Conservation (phyloP, 1,284 basidiomycete genomes). For the Clitocybe nebularis region DNA sequence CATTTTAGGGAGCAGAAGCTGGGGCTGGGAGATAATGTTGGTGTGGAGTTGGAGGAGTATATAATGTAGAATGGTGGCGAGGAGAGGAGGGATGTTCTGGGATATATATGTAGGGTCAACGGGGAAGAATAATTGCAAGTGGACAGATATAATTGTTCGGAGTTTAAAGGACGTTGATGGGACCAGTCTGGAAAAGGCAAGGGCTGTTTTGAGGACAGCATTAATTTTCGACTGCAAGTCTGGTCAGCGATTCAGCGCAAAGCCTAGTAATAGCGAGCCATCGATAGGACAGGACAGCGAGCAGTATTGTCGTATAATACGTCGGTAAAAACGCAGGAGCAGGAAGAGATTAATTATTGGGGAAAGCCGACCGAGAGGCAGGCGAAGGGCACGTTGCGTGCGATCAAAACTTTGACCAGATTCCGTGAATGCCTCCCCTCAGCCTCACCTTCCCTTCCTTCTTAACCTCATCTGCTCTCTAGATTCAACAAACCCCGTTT, state of each 20-base stretch:
- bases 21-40: constrained; percentile 1
- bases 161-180: constrained; percentile 23
- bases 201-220: constrained; percentile 5
- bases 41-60: background rate
- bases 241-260: background rate
- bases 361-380: constrained; percentile 25
- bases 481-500: constrained; percentile 27
- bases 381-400: constrained; percentile 66
- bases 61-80: background rate
- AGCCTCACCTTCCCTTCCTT: constrained; percentile 50
- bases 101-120: background rate
- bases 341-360: constrained; percentile 22
- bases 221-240: constrained; percentile 2
- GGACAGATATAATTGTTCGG: constrained; percentile 13
- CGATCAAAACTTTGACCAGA: constrained; percentile 51
- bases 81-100: no score
- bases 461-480: constrained; percentile 36
- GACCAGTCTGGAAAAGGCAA: constrained; percentile 18
- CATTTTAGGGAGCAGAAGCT: constrained; percentile 1
- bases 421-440: constrained; percentile 53
- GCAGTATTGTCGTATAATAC: constrained; percentile 6
- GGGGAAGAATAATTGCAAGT: background rate
- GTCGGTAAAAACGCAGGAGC: background rate
- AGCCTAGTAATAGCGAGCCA: constrained; percentile 4
- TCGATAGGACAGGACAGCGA: constrained; percentile 8